Evolutionary conservation across 495 filamentous ascomycete species (phyloP), one percentile per base, ranked within the genome.

Genomic region (Penicillium robsamsonii): DNA sequence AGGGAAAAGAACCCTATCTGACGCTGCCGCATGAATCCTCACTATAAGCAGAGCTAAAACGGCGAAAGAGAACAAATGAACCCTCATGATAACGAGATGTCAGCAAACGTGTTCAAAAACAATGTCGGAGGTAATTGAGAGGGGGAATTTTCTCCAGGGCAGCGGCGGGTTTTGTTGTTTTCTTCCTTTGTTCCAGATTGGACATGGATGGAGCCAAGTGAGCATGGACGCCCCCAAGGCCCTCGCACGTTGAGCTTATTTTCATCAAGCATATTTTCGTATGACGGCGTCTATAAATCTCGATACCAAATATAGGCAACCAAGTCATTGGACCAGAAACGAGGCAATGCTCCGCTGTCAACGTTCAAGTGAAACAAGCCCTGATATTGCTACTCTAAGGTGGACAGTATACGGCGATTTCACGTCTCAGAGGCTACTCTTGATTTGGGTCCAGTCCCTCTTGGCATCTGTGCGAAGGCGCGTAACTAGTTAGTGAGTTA

Each of bases 281-380:
- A 54, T 46, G 17, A 33, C 37, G n/a, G 45, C 17, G 20, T 48
- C n/a, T n/a, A 54, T 13, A 20, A 47, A 45, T 57, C 46, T 29
- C 10, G 20, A 25, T 37, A n/a, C 1, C 8, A 22, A 35, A 31
- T 20, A 12, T 5, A 24, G 6, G n/a, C 10, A 20, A 10, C 24
- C 11, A 2, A 38, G 17, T 50, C 1, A 38, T 50, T 50, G 47
- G 47, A 22, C 3, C 6, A 40, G 24, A 8, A 12, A 5, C 5
- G 40, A n/a, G 33, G 10, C 15, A 13, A 7, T 20, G 13, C 10
- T 40, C 33, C 43, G 17, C 15, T 9, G 5, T 30, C 50, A 50
- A 4, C 22, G 53, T 42, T 47, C 47, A 44, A 60, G 46, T 55
- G 57, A 55, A 58, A 45, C 31, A 33, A 33, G 46, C 46, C 50